These are phyloP conservation scores for Chaetomium globosum DNA, from an alignment of 2,329 filamentous ascomycete genomes.

Conservation along the genomic window DNA sequence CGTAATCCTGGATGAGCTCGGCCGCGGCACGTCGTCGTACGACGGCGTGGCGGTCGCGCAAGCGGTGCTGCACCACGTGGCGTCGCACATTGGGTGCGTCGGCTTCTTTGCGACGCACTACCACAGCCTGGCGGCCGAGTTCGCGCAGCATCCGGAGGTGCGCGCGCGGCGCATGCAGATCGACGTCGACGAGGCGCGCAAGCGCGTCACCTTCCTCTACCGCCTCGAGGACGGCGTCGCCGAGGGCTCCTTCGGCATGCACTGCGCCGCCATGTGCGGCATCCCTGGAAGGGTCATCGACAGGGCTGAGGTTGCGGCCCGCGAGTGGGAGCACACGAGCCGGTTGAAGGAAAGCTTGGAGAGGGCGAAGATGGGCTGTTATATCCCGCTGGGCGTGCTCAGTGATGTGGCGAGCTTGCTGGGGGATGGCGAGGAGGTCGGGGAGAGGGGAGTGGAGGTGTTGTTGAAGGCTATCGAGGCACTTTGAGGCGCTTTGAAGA, in stretches of 20 bases:
- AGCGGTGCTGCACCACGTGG: slow-evolving; percentile 93
- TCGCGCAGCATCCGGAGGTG: slow-evolving; percentile 86
- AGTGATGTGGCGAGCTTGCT: slow-evolving; percentile 84
- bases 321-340: slow-evolving; percentile 93
- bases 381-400: slow-evolving; percentile 80
- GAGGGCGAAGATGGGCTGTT: slow-evolving; percentile 74
- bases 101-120: slow-evolving; percentile 99
- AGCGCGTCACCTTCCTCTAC: slow-evolving; percentile 95
- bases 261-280: slow-evolving; percentile 97
- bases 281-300: slow-evolving; percentile 83
- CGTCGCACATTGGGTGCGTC: slow-evolving; percentile 86
- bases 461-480: slow-evolving; percentile 63
- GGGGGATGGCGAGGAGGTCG: slow-evolving; percentile 56
- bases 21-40: slow-evolving; percentile 91
- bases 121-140: slow-evolving; percentile 89
- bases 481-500: slow-evolving; percentile 45
- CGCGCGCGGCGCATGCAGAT: slow-evolving; percentile 89
- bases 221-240: slow-evolving; percentile 91
- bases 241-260: slow-evolving; percentile 97
- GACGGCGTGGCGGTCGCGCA: slow-evolving; percentile 96
- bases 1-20: slow-evolving; percentile 95
- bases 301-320: slow-evolving; percentile 82
- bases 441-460: slow-evolving; percentile 59
- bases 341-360: slow-evolving; percentile 86
- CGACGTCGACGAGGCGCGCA: slow-evolving; percentile 79